Evolutionary conservation across 345 rosid genomes (phyloP).

Genomic region (Syzygium aqueum): DNA sequence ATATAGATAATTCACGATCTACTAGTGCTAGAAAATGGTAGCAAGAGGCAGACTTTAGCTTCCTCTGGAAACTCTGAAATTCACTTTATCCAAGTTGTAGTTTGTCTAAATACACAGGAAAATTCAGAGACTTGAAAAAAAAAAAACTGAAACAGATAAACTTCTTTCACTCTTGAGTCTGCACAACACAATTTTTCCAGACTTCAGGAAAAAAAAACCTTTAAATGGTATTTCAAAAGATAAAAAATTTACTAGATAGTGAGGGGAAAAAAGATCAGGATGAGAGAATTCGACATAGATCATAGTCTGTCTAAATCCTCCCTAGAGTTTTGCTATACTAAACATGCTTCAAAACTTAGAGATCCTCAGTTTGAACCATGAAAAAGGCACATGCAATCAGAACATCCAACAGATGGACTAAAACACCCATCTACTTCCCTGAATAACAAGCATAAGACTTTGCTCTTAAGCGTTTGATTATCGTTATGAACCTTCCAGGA

Average conservation of each 20-base stretch:
- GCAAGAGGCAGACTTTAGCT: neutral
- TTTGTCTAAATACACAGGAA: neutral
- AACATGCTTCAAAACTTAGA: neutral
- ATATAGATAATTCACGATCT: neutral
- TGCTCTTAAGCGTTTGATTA: neutral
- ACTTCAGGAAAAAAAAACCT: neutral
- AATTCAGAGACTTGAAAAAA: neutral
- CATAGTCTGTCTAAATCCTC: neutral
- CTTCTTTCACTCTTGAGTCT: neutral
- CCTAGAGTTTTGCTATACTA: neutral
- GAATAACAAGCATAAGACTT: neutral
- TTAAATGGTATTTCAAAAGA: neutral
- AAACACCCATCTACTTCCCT: neutral
- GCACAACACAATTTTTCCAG: neutral
- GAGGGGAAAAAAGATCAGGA: neutral
- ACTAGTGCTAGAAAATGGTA: neutral
- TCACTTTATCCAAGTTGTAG: neutral
- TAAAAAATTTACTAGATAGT: neutral
- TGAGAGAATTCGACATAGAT: neutral
- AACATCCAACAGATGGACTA: neutral
- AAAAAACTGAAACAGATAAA: neutral
- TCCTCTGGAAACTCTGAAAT: neutral
- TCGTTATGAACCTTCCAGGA: neutral
- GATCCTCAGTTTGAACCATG: neutral
- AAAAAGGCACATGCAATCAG: neutral